Base-by-base conservation (phyloP, 176 grass and related monocot genomes). In the Aegilops sharonensis region DNA sequence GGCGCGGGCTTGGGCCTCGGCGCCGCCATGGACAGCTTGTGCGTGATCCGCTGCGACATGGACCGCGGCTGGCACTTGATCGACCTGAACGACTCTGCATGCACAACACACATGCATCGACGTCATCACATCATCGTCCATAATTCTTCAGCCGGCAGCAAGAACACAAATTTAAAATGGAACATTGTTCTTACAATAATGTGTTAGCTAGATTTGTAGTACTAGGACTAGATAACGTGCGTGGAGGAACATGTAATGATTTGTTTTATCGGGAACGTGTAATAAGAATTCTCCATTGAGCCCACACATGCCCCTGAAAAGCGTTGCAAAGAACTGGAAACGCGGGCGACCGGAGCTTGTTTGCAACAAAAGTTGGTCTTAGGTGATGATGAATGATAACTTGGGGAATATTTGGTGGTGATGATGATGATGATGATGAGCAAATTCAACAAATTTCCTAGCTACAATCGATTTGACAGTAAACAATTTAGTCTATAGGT, bases 11-110 rank as follows among this genome's bases (percentile, higher is more conserved):
- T 91, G 1, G 82, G 78, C n/a, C 85, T 80, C 74, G 95, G 76
- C 81, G 91, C 96, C 9, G 25, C 72, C 72, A 76, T 76, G 2
- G 72, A 31, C 43, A 76, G 45, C 72, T 54, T 76, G 72, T 91
- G 89, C 89, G 94, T 84, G 45, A 99, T 90, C 42, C 94, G 75
- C 65, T 85, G 75, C 23, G 97, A 99, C 63, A 96, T 83, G 0
- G 97, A 99, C 23, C 94, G 64, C 1, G 94, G 89, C 72, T 93
- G 97, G 88, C 88, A 87, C 66, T 87, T 94, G 24, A 96, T 77
- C 3, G 97, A 94, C 83, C 87, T 72, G 88, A 94, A 92, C 32
- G 94, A 96, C 82, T 96, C 97, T 94, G 89, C 79, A 88, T 32
- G 30, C 70, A 42, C 39, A 25, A 40, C n/a, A 45, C 31, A 70